phyloP scores from a whole-genome alignment of 73 alveolate genomes.

The Stentor coeruleus region DNA sequence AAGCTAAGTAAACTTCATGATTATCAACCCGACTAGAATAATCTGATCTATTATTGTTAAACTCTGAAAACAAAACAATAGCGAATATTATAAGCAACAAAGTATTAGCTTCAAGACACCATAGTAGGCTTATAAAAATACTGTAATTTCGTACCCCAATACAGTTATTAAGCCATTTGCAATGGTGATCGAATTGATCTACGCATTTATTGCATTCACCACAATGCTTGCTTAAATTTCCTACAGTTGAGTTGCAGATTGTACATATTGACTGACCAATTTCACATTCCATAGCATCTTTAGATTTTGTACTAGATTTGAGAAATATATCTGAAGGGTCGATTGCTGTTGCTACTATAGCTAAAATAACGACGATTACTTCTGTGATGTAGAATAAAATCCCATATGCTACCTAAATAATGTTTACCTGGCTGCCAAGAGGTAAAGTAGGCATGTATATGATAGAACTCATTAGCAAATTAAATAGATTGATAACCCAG shows the following conservation, averaged over 20 bases:
- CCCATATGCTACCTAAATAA: background rate
- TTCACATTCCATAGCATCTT: slow-evolving; percentile 1
- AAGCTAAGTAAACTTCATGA: background rate
- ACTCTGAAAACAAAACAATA: background rate
- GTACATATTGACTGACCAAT: background rate
- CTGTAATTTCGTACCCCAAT: background rate
- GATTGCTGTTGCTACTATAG: background rate
- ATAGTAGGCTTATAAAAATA: background rate
- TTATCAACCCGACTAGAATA: background rate
- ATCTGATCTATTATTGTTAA: background rate
- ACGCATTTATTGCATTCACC: slow-evolving; percentile 10
- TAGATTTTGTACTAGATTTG: background rate
- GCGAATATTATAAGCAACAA: background rate
- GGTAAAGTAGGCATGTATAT: background rate
- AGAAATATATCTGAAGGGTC: background rate
- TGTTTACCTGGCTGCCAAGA: background rate
- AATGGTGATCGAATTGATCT: slow-evolving; percentile 15
- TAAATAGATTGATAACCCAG: background rate
- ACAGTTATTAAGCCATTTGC: slow-evolving; percentile 24
- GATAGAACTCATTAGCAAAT: background rate
- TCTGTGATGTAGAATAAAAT: background rate
- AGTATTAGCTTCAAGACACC: background rate
- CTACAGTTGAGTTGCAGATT: background rate
- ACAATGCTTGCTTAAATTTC: slow-evolving; percentile 6
- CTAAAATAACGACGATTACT: background rate